Evolutionary conservation across 2,329 filamentous ascomycete genomes (phyloP).

Genomic region (Aspergillus flavus): DNA sequence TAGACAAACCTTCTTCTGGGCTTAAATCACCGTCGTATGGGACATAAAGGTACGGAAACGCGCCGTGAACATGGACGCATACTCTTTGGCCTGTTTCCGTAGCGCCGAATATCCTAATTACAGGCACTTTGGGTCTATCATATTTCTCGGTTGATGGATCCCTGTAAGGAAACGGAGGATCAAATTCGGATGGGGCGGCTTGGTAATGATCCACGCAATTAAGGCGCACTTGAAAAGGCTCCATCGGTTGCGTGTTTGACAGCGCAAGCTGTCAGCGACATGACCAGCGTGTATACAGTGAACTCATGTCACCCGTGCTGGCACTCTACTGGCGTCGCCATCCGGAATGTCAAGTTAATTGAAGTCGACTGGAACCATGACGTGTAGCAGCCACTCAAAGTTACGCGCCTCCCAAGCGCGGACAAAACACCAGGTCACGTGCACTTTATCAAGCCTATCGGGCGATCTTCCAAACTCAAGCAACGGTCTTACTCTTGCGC

Average conservation of each 20-base stretch:
- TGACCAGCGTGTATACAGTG: conserved; percentile 18
- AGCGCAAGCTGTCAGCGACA: conserved; percentile 28
- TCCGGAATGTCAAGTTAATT: not conserved
- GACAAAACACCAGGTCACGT: conserved; percentile 35
- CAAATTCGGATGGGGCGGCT: conserved; percentile 73
- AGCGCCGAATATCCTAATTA: conserved; percentile 87
- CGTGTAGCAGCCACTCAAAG: conserved; percentile 13
- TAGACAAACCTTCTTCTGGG: conserved; percentile 64
- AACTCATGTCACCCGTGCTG: conserved; percentile 10
- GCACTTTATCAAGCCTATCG: conserved; percentile 13
- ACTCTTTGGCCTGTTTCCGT: conserved; percentile 96
- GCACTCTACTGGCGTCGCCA: not conserved
- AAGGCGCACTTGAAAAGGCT: conserved; percentile 83
- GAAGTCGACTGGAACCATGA: conserved; percentile 5
- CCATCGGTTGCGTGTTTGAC: conserved; percentile 51
- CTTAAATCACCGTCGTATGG: conserved; percentile 74
- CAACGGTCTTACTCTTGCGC: not conserved
- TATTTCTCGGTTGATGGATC: conserved; percentile 60
- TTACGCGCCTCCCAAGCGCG: conserved; percentile 24
- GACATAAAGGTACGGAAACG: conserved; percentile 93
- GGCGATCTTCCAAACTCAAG: conserved; percentile 7
- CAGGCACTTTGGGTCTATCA: conserved; percentile 73
- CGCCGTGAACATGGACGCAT: conserved; percentile 92
- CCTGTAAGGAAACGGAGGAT: conserved; percentile 74
- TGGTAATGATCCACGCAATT: conserved; percentile 98